These are phyloP conservation scores for Xylariaceae sp. DNA, from an alignment of 2,329 filamentous ascomycete species.

Conservation along the genomic window DNA sequence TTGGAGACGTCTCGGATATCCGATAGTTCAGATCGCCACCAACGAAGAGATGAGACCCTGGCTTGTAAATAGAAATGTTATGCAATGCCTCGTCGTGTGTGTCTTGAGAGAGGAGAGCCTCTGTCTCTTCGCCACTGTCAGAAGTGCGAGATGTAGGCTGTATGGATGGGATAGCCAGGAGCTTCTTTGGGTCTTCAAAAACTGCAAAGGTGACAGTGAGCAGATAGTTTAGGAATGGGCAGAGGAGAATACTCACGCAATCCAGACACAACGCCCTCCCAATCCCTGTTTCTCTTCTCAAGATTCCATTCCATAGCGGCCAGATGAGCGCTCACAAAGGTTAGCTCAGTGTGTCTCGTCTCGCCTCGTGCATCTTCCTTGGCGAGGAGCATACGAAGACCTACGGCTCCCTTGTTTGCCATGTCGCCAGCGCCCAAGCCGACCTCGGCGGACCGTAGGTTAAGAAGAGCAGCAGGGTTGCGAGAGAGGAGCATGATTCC, in stretches of 20 bases:
- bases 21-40: conserved; percentile 96
- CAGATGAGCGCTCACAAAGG: conserved; percentile 87
- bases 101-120: conserved; percentile 34
- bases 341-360: conserved; percentile 66
- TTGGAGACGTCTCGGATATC: conserved; percentile 72
- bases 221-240: background rate
- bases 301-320: conserved; percentile 86
- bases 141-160: conserved; percentile 26
- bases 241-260: conserved; percentile 48
- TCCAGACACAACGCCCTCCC: conserved; percentile 81
- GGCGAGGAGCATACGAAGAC: conserved; percentile 70
- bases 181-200: conserved; percentile 65
- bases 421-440: conserved; percentile 87
- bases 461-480: conserved; percentile 63
- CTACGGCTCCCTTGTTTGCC: conserved; percentile 95
- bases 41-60: conserved; percentile 80
- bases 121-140: conserved; percentile 29
- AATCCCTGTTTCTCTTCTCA: conserved; percentile 81
- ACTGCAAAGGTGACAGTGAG: conserved; percentile 49
- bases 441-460: conserved; percentile 79
- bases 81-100: conserved; percentile 52
- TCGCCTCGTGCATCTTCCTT: conserved; percentile 46
- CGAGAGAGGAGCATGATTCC: conserved; percentile 85
- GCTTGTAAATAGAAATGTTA: conserved; percentile 73
- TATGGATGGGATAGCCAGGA: conserved; percentile 29